phyloP scores from a whole-genome alignment of 257 asterid species.

The Solanum chaucha region DNA sequence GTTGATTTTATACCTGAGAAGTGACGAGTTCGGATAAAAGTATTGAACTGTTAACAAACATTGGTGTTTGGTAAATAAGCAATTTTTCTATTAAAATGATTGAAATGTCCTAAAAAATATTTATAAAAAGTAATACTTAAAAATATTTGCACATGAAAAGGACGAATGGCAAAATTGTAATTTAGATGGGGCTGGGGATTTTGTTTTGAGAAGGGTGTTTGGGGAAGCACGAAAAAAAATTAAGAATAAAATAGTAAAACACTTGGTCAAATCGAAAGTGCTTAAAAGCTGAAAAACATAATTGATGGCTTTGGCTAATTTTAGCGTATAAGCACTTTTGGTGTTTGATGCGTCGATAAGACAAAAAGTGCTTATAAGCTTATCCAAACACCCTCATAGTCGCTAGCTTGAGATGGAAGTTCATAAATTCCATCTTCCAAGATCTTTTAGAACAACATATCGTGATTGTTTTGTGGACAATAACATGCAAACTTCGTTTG shows the following conservation, averaged over 20 bases:
- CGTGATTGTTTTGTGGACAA: neutral
- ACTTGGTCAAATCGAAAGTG: neutral
- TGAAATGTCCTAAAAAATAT: neutral
- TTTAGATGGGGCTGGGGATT: neutral
- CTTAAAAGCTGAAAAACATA: neutral
- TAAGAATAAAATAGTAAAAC: neutral
- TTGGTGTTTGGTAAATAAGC: neutral
- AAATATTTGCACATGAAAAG: neutral
- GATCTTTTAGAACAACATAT: neutral
- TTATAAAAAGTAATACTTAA: neutral
- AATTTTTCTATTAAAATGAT: neutral
- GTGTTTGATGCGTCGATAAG: neutral
- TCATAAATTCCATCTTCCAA: neutral
- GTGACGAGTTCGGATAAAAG: neutral
- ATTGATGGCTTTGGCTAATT: neutral
- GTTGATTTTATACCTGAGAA: neutral
- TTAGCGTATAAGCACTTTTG: neutral
- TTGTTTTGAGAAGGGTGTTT: neutral
- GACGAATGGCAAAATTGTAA: neutral
- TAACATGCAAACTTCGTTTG: neutral
- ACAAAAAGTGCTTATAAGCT: too few relatives aligned
- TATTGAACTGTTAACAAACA: neutral
- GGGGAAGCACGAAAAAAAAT: neutral
- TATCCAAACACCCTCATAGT: too few relatives aligned
- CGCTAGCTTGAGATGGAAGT: too few relatives aligned